Evolutionary conservation across 2,329 filamentous ascomycete species (phyloP), one percentile per base, ranked within the genome.

Genomic region (Achaetomium macrosporum): DNA sequence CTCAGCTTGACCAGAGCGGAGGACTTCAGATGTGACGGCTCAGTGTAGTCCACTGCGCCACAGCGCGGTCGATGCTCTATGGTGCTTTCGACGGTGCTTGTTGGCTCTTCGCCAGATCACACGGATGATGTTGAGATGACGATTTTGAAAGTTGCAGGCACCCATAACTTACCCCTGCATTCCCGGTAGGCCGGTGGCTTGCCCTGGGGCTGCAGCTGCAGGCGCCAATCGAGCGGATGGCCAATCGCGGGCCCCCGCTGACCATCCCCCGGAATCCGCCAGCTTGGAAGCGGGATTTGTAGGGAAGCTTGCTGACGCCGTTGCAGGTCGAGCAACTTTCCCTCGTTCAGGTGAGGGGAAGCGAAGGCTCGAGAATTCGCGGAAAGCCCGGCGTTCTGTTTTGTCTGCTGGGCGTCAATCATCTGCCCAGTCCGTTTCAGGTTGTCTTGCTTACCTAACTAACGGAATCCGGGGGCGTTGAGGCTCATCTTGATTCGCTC

Each of bases 221-320:
- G 41, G 36, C 51, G 29, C 51, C 51, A 53, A 42, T 37, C 9
- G 51, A 36, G 31, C 19, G 45, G 51, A 13, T 45, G 46, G 15
- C 51, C 51, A 53, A 53, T 53, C 33, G 41, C 33, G 35, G 10
- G 25, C 8, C 20, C 39, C 39, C 43, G 17, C 20, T n/a, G 16
- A 25, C 12, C 25, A 37, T 52, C 30, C 43, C 37, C 44, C 36
- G 13, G 49, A 36, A 42, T 35, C 42, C 49, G 36, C 42, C 29
- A 31, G 36, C 17, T 6, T 25, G 49, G 49, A 30, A 9, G 29
- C 33, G 17, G 15, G n/a, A 29, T 16, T 11, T 7, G 15, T 33
- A 30, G 17, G 16, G 16, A 12, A 3, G 35, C 13, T 15, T 37
- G 33, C 6, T 36, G 33, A n/a, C n/a, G n/a, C n/a, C n/a, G n/a